Percentiles rank a stretch among this genome's conserved stretches.
phyloP scores from a whole-genome alignment of 352 stramenopile species.

The Phytophthora boehmeriae region DNA sequence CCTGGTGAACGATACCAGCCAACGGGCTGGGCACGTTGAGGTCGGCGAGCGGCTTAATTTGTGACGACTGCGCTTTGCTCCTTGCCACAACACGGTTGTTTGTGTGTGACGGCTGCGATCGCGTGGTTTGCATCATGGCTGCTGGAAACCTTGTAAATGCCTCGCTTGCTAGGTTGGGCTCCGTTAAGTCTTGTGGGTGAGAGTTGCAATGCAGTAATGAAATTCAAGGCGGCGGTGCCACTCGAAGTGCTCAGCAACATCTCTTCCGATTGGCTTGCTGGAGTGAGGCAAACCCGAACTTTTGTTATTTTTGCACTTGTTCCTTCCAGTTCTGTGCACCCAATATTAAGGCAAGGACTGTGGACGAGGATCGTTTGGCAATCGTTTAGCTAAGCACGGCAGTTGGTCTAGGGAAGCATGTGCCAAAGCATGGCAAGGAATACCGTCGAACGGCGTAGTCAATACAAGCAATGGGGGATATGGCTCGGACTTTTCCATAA shows the following conservation, averaged over 20 bases:
- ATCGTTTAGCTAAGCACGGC: too few species aligned
- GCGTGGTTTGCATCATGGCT: constrained; percentile 3
- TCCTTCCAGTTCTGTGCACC: constrained; percentile 23
- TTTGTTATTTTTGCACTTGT: constrained; percentile 25
- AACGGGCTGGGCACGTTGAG: constrained; percentile 36
- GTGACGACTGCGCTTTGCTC: constrained; percentile 13
- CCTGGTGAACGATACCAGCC: constrained; percentile 61
- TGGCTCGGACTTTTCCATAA: too few species aligned
- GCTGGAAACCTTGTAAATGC: not conserved
- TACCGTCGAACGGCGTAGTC: too few species aligned
- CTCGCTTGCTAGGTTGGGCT: constrained; percentile 1
- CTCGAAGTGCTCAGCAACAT: constrained; percentile 12
- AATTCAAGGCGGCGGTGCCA: constrained; percentile 8
- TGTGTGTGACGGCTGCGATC: constrained; percentile 19
- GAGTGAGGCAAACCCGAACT: constrained; percentile 13
- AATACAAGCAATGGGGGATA: too few species aligned
- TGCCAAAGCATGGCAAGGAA: too few species aligned
- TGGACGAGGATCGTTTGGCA: too few species aligned
- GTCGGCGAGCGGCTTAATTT: constrained; percentile 42
- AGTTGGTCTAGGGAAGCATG: too few species aligned
- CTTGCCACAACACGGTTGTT: constrained; percentile 6
- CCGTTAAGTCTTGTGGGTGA: constrained; percentile 8
- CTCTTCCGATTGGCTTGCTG: constrained; percentile 11
- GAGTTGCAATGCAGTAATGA: constrained; percentile 34
- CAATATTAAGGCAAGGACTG: not conserved